These are phyloP conservation scores for Puccinellia tenuiflora DNA, from an alignment of 176 grass and related monocot species.

Conservation along the genomic window DNA sequence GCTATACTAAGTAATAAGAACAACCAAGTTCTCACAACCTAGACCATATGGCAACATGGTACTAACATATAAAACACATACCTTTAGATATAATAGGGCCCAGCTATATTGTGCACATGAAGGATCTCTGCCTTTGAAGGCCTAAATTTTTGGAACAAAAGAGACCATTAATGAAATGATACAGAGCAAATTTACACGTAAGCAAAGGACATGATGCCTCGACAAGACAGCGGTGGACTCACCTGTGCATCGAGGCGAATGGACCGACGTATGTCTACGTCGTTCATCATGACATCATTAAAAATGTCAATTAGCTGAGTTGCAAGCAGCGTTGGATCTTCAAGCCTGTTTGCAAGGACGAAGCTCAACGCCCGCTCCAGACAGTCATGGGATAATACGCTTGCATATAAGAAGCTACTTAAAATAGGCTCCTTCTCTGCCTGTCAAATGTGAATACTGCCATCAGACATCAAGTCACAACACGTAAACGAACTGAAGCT, in stretches of 20 bases:
- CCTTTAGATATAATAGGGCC: slow-evolving; percentile 95
- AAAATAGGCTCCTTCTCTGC: slow-evolving; percentile 97
- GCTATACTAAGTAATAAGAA: not conserved
- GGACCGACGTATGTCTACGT: slow-evolving; percentile 63
- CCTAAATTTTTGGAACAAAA: slow-evolving; percentile 48
- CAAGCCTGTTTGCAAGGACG: slow-evolving; percentile 88
- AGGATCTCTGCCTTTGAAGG: slow-evolving; percentile 97
- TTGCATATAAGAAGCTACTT: slow-evolving; percentile 94
- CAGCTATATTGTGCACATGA: slow-evolving; percentile 91
- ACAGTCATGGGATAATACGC: slow-evolving; percentile 81
- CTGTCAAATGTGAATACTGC: slow-evolving; percentile 37
- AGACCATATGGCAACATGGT: not conserved
- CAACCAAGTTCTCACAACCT: not conserved
- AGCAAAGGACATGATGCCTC: slow-evolving; percentile 9
- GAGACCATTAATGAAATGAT: slow-evolving; percentile 5
- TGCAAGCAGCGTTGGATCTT: slow-evolving; percentile 85
- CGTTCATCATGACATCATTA: slow-evolving; percentile 86
- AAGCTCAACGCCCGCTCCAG: slow-evolving; percentile 82
- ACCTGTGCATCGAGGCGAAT: slow-evolving; percentile 99
- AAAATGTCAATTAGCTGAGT: slow-evolving; percentile 97
- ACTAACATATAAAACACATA: slow-evolving; percentile 6
- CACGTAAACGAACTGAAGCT: not conserved
- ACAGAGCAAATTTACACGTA: not conserved
- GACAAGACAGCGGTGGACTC: not conserved
- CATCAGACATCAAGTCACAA: not conserved